phyloP scores from a whole-genome alignment of 305 asterid genomes.

The Fraxinus velutina region DNA sequence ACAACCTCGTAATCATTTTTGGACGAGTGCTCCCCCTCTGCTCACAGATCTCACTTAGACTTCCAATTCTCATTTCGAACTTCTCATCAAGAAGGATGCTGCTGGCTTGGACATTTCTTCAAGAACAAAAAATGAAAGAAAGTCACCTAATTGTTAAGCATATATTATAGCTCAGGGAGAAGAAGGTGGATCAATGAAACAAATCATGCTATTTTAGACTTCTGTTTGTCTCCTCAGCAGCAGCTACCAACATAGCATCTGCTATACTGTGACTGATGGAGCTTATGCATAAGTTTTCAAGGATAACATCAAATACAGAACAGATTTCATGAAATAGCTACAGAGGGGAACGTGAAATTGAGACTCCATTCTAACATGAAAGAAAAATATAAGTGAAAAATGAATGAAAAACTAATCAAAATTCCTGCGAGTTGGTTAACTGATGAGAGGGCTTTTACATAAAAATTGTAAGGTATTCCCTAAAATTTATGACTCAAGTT shows the following conservation, averaged over 20 bases:
- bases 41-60: constrained; percentile 76
- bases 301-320: background rate
- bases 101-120: constrained; percentile 91
- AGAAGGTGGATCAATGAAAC: background rate
- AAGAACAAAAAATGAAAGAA: constrained; percentile 4
- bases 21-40: constrained; percentile 70
- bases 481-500: background rate
- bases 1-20: constrained; percentile 58
- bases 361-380: background rate
- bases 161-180: background rate
- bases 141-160: background rate
- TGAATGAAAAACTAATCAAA: background rate
- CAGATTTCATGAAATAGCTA: background rate
- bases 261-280: background rate
- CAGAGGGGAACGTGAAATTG: background rate
- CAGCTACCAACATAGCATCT: background rate
- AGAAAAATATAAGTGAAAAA: background rate
- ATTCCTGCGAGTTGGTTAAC: background rate
- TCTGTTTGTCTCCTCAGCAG: background rate
- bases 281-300: background rate
- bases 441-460: background rate
- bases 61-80: constrained; percentile 81
- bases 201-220: background rate
- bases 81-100: constrained; percentile 92
- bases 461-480: background rate